Conservation (phyloP, 1,139 yeast genomes). For the Geotrichum siamense region DNA sequence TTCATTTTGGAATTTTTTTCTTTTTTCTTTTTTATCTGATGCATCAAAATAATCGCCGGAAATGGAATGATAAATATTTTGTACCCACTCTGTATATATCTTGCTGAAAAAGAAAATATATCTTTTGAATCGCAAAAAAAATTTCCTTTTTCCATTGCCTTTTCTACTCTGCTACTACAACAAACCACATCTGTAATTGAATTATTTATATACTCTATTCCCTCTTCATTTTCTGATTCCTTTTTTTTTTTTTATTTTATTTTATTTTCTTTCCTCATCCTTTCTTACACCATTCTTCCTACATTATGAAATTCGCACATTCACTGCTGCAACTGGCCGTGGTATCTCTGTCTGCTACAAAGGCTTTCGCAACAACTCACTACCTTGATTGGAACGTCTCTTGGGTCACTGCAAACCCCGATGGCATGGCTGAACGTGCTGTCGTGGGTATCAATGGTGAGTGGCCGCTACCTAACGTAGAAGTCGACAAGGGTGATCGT, state of each 20-base stretch:
- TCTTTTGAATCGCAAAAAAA: too few species aligned
- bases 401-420: slow-evolving; percentile 68
- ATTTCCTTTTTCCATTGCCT: too few species aligned
- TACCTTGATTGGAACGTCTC: slow-evolving; percentile 66
- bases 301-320: slow-evolving; percentile 4
- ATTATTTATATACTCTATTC: too few species aligned
- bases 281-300: not conserved
- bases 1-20: too few species aligned
- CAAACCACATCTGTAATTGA: too few species aligned
- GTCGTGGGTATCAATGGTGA: slow-evolving; percentile 75
- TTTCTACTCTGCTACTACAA: too few species aligned
- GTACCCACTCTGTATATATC: too few species aligned
- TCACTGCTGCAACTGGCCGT: slow-evolving; percentile 7
- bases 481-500: slow-evolving; percentile 70
- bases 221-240: not conserved
- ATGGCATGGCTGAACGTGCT: slow-evolving; percentile 57
- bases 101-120: too few species aligned
- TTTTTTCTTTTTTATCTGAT: too few species aligned
- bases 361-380: slow-evolving; percentile 49
- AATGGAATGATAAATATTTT: too few species aligned
- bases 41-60: too few species aligned
- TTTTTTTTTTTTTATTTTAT: not conserved
- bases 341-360: slow-evolving; percentile 20
- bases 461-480: slow-evolving; percentile 80
- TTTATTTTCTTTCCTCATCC: not conserved